Evolutionary conservation across 176 grass and related monocot species (phyloP).

Genomic region (Chrysopogon serrulatus): DNA sequence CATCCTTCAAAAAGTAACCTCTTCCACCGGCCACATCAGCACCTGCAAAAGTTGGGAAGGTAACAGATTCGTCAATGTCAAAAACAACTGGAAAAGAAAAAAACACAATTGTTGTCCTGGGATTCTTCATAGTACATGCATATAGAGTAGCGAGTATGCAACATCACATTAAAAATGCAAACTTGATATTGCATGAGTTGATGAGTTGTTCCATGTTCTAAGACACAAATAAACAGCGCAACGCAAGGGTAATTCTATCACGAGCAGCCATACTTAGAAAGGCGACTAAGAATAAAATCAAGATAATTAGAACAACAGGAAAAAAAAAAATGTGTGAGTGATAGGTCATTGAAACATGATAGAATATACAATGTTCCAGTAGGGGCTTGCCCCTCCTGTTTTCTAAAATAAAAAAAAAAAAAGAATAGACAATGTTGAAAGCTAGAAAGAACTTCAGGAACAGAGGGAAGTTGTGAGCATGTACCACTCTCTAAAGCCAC

Average conservation of each 20-base stretch:
- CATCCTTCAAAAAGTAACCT: slow-evolving; percentile 69
- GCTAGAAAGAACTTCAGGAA: not conserved
- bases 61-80: not conserved
- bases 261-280: not conserved
- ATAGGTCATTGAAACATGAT: no score
- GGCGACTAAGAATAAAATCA: not conserved
- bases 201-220: not conserved
- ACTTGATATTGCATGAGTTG: not conserved
- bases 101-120: not conserved
- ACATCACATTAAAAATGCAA: not conserved
- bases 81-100: no score
- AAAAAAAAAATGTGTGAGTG: no score
- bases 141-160: not conserved
- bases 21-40: slow-evolving; percentile 80
- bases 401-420: no score
- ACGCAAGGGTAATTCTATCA: not conserved
- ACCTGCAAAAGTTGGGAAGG: slow-evolving; percentile 32
- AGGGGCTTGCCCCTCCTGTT: no score
- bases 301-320: not conserved
- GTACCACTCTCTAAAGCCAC: slow-evolving; percentile 70
- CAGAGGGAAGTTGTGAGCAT: not conserved
- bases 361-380: no score
- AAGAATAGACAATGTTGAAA: not conserved
- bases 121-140: not conserved
- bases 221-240: not conserved